These are phyloP conservation scores for Sanghuangporus weigelae DNA, from an alignment of 1,284 basidiomycete genomes.

Conservation along the genomic window DNA sequence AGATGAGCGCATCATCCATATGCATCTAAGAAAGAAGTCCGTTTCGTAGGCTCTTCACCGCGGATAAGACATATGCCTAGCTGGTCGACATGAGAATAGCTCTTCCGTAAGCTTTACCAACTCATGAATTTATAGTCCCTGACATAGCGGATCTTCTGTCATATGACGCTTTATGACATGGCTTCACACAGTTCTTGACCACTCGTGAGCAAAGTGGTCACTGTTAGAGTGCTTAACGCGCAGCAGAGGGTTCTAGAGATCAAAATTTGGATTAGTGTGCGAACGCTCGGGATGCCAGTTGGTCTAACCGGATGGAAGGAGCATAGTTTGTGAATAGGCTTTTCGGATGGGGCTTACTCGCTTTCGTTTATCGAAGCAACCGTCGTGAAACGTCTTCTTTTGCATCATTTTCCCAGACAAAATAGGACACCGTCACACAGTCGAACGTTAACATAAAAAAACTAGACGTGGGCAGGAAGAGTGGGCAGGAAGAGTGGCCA, in stretches of 20 bases:
- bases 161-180: background rate
- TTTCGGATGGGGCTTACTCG: no score
- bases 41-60: background rate
- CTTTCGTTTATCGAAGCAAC: no score
- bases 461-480: background rate
- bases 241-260: no score
- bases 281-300: no score
- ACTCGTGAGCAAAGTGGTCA: no score
- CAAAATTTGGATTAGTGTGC: no score
- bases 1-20: background rate
- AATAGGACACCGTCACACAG: background rate
- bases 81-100: background rate
- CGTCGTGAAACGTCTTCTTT: no score
- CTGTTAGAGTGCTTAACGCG: no score
- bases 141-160: background rate
- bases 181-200: no score
- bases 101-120: background rate
- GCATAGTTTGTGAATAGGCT: no score
- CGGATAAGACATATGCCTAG: background rate
- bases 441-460: background rate
- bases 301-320: no score
- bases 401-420: background rate
- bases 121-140: background rate
- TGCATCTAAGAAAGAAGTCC: background rate
- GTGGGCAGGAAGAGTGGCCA: no score